Evolutionary conservation across 148 eudicot species (phyloP), one percentile per base, ranked within the genome.

Genomic region (Tetragonia tetragonoides): DNA sequence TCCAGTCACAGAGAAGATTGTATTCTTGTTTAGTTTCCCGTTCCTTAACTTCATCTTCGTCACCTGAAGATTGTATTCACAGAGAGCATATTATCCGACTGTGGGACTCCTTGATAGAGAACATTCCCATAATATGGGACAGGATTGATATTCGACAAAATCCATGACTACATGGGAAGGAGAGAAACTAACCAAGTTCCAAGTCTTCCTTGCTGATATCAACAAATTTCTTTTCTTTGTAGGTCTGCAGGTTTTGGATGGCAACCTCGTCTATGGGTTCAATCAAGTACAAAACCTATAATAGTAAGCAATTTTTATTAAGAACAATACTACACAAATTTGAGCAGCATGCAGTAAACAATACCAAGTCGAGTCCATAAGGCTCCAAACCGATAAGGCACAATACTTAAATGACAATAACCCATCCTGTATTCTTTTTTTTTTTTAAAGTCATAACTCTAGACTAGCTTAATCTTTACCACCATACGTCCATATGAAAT

Each of bases 201-300:
- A 96, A 84, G 80, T 96, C 99, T 86, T 96, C 99, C 91, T 96
- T 96, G 99, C 99, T 96, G 66, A 96, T 92, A 81, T 96, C 99
- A 80, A 96, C 99, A 87, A 96, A 96, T 77, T 96, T 96, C 89
- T 93, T 96, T 56, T 96, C 99, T 81, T 96, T 96, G 80, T 91
- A 96, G 16, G 97, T 93, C 76, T 96, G 98, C 54, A 96, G 84
- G 81, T 91, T 96, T 85, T 93, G 98, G 82, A 96, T 92, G 15
- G 99, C 95, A 70, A 96, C 93, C 85, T 96, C 99, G 71, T 96
- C 99, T 69, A 96, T 93, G 56, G 99, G 99, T 81, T 96, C 99
- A 80, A 96, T 82, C 39, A 96, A 78, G 71, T 77, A 82, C 41
- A 82, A 73, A 61, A 82, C 84, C 84, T 81, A 81, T 73, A 23